Evolutionary conservation across 768 basidiomycete genomes (phyloP).

Genomic region (Lyophyllum shimeji): DNA sequence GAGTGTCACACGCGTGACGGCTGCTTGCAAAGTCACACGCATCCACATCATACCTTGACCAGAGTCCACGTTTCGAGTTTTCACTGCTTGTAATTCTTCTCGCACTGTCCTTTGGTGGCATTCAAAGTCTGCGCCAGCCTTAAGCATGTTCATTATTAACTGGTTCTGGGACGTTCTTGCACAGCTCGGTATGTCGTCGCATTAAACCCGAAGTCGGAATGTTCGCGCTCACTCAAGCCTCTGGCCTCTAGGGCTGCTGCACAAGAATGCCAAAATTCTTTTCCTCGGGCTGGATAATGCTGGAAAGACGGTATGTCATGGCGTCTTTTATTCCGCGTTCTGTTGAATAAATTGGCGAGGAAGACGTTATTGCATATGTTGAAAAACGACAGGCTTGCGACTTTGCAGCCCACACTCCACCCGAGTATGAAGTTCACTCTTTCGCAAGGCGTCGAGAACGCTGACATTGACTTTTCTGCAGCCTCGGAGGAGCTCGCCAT

Average conservation of each 20-base stretch:
- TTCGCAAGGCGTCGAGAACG: conserved; percentile 5
- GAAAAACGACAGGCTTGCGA: conserved; percentile 98
- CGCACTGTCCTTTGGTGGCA: conserved; percentile 8
- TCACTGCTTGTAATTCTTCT: conserved; percentile 6
- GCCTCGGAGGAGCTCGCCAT: conserved; percentile 99
- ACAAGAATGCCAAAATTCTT: conserved; percentile 99
- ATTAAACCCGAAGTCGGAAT: too few species aligned
- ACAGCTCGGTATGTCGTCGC: conserved; percentile 72
- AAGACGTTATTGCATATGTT: conserved; percentile 98
- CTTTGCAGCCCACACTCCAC: conserved; percentile 96
- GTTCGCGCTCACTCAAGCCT: background rate
- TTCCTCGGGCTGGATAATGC: conserved; percentile 99
- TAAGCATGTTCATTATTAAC: conserved; percentile 78
- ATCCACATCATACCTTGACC: conserved; percentile 7
- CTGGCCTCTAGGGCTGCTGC: conserved; percentile 64
- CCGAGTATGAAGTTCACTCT: conserved; percentile 66
- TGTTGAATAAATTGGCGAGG: conserved; percentile 1
- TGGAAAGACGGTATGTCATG: conserved; percentile 85
- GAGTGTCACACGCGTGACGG: background rate
- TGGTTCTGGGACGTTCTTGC: conserved; percentile 98
- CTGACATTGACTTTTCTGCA: conserved; percentile 31
- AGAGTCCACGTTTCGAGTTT: conserved; percentile 13
- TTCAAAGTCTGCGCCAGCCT: conserved; percentile 11
- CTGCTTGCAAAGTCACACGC: conserved; percentile 15
- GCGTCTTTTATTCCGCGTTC: background rate